Evolutionary conservation across 2,329 filamentous ascomycete species (phyloP), one percentile per base, ranked within the genome.

Genomic region (Colletotrichum eleusines): DNA sequence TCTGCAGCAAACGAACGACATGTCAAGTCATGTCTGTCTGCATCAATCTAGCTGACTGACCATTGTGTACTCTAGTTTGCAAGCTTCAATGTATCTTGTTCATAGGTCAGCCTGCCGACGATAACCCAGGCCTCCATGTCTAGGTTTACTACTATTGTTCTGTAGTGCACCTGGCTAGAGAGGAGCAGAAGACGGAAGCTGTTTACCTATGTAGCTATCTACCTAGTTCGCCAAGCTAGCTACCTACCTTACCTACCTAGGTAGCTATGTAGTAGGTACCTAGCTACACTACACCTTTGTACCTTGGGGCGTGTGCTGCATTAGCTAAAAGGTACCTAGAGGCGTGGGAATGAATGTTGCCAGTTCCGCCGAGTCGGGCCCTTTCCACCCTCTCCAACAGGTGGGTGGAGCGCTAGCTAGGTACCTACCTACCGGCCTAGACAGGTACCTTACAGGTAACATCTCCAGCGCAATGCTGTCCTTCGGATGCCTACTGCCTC

Each of bases 341-440:
- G 69, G 69, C 64, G 69, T 71, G 69, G 53, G 58, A 69, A 64
- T 23, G 44, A 67, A 71, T 67, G 57, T 51, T 11, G 20, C 18
- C 11, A 23, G 23, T 42, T n/a, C 48, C 60, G 31, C 60, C 20
- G 48, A 44, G 35, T 62, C 46, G 59, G 59, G 33, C n/a, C 42
- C 31, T 9, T 50, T 9, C 16, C 35, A n/a, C 31, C 33, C 33
- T 35, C 48, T 28, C 60, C 61, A 26, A 31, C 38, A 26, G 42
- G 18, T 44, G n/a, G n/a, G n/a, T 40, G n/a, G 40, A 61, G 33
- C 50, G 2, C 31, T 23, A 33, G n/a, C n/a, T n/a, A n/a, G n/a
- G n/a, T n/a, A n/a, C n/a, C n/a, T n/a, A n/a, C n/a, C n/a, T n/a
- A n/a, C n/a, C n/a, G n/a, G n/a, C n/a, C n/a, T n/a, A n/a, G n/a